Base-by-base conservation (phyloP, 768 basidiomycete genomes). In the Podaxis sp. region DNA sequence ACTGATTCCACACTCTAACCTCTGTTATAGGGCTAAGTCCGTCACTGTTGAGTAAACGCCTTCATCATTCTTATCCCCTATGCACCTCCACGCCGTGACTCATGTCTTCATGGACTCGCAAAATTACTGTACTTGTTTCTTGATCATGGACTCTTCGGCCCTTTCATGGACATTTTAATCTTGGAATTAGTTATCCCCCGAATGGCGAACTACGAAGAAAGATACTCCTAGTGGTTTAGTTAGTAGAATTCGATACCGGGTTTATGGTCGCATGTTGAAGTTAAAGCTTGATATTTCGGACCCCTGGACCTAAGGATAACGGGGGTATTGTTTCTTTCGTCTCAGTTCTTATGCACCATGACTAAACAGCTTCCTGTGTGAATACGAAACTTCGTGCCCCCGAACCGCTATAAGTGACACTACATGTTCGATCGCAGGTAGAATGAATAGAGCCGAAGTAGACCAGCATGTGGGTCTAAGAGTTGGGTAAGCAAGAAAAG, bases 11-110 rank as follows among this genome's bases (percentile, higher is more conserved):
- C 52, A 44, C 61, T 42, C 55, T 64, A 28, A 62, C 64, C 50
- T 37, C 51, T 36, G 47, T 63, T 3, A n/a, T 65, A 89, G 88
- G 77, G 88, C 88, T 60, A 90, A 90, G 71, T 90, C 88, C 63
- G 88, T 90, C 59, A 90, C 88, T 37, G 81, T 81, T 47, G 88
- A 90, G 79, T 90, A 83, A 78, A 57, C 36, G 28, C 21, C 42
- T 38, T 42, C 28, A 27, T 27, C 13, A 28, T 21, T 14, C 9
- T 2, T 44, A 10, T 59, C 5, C 14, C 13, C 35, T 18, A 51
- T 18, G 44, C 40, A 40, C 46, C 25, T 37, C 18, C 14, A 14
- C 14, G 1, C 37, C 16, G 28, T 46, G 32, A 25, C 28, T 50
- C 5, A 7, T 50, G 11, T 38, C 16, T 40, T 51, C 50, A 40